Percentiles rank a stretch among this genome's conserved stretches.
Evolutionary conservation across 305 asterid species (phyloP).

Genomic region (Striga hermonthica): DNA sequence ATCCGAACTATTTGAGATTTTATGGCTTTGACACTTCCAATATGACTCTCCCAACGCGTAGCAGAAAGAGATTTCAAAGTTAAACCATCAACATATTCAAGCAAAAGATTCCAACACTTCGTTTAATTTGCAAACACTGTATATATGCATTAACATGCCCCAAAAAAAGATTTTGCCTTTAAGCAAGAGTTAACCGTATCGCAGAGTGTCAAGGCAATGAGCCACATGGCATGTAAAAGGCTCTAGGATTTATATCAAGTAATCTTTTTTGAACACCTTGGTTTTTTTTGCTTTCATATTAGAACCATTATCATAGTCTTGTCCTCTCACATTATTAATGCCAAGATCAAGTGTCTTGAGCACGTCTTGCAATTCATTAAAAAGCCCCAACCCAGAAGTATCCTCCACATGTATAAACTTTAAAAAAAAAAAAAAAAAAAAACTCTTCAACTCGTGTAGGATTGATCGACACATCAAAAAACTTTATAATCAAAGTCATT

Average conservation of each 20-base stretch:
- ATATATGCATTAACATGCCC: no score
- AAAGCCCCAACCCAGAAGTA: background rate
- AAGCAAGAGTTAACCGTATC: no score
- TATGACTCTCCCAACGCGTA: background rate
- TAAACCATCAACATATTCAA: background rate
- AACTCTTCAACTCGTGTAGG: background rate
- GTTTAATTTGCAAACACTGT: no score
- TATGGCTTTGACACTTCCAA: background rate
- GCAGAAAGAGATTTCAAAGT: background rate
- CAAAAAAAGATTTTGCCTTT: no score
- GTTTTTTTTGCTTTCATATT: no score
- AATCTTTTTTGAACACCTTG: background rate
- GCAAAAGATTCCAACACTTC: no score
- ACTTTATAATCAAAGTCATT: background rate
- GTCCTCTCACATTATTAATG: no score
- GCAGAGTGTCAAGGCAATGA: background rate
- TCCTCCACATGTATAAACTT: slow-evolving; percentile 1
- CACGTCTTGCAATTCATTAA: background rate
- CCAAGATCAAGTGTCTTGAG: background rate
- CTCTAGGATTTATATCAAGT: background rate
- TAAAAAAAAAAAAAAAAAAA: no score
- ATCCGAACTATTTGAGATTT: background rate
- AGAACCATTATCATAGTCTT: no score
- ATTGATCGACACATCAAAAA: background rate
- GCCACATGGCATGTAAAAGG: slow-evolving; percentile 9